Evolutionary conservation across 2,329 filamentous ascomycete genomes (phyloP).

Genomic region (Botryotinia calthae): DNA sequence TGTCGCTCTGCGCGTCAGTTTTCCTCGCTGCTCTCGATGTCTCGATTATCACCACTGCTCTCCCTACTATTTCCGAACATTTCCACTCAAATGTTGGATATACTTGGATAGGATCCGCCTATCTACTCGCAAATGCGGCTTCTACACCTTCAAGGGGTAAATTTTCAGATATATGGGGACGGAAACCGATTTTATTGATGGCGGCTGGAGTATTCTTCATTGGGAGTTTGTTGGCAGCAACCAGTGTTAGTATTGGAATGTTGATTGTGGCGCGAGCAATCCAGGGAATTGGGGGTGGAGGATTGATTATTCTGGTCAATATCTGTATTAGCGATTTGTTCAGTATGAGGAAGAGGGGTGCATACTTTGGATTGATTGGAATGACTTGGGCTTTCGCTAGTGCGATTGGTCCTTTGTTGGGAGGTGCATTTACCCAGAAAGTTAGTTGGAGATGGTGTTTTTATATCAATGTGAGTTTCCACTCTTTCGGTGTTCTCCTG

Average conservation of each 20-base stretch:
- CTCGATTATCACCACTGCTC: conserved; percentile 60
- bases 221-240: conserved; percentile 50
- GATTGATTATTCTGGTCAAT: conserved; percentile 52
- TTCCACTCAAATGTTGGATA: conserved; percentile 54
- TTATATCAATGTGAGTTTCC: conserved; percentile 35
- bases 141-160: conserved; percentile 65
- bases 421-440: conserved; percentile 63
- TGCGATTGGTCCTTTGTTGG: conserved; percentile 63
- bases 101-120: conserved; percentile 75
- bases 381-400: conserved; percentile 62
- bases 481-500: neutral
- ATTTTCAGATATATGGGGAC: conserved; percentile 57
- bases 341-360: conserved; percentile 45
- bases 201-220: conserved; percentile 51
- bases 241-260: conserved; percentile 46
- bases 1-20: conserved; percentile 37
- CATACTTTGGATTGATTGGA: conserved; percentile 63
- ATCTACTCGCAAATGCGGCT: conserved; percentile 67
- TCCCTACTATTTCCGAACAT: conserved; percentile 56
- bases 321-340: conserved; percentile 55
- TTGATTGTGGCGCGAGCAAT: conserved; percentile 45
- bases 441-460: conserved; percentile 60
- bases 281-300: conserved; percentile 48
- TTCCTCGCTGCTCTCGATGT: conserved; percentile 39
- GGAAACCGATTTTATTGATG: conserved; percentile 51